These are phyloP conservation scores for Odontarrhena argentea DNA, from an alignment of 345 rosid genomes.

Conservation along the genomic window DNA sequence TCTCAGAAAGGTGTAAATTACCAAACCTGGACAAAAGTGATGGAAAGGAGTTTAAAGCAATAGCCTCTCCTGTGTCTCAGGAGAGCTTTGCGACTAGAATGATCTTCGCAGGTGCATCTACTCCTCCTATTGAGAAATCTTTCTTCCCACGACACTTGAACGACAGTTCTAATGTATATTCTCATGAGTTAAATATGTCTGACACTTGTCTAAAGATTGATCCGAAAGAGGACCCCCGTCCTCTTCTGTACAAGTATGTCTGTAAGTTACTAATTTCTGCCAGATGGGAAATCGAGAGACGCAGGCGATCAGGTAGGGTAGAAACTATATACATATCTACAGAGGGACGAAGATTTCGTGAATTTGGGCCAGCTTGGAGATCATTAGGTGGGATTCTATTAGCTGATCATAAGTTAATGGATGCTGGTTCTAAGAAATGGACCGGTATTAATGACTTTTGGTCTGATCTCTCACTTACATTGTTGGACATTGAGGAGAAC, in stretches of 20 bases:
- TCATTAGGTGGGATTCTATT: constrained; percentile 55
- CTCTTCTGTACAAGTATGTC: constrained; percentile 63
- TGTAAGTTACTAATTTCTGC: constrained; percentile 53
- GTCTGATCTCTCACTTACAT: constrained; percentile 59
- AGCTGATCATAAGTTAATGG: constrained; percentile 50
- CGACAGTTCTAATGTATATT: constrained; percentile 41
- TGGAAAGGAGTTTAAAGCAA: constrained; percentile 53
- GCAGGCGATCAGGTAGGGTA: constrained; percentile 53
- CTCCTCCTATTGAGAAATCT: constrained; percentile 39
- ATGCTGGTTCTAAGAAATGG: constrained; percentile 62
- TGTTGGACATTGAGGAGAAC: constrained; percentile 61
- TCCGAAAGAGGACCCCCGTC: constrained; percentile 67
- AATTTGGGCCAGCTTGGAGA: constrained; percentile 82
- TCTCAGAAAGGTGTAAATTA: constrained; percentile 39
- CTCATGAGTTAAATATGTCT: constrained; percentile 38
- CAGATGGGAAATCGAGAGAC: constrained; percentile 72
- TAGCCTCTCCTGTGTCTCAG: constrained; percentile 75
- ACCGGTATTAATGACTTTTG: constrained; percentile 63
- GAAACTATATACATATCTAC: constrained; percentile 71
- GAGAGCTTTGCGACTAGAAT: constrained; percentile 64
- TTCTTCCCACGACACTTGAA: constrained; percentile 40
- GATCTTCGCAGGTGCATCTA: constrained; percentile 48
- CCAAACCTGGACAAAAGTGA: constrained; percentile 33
- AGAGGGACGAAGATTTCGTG: constrained; percentile 63
- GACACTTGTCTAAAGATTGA: constrained; percentile 43